Base-by-base conservation (phyloP, 805 yeast species). In the Kodamaea jinghongensis region DNA sequence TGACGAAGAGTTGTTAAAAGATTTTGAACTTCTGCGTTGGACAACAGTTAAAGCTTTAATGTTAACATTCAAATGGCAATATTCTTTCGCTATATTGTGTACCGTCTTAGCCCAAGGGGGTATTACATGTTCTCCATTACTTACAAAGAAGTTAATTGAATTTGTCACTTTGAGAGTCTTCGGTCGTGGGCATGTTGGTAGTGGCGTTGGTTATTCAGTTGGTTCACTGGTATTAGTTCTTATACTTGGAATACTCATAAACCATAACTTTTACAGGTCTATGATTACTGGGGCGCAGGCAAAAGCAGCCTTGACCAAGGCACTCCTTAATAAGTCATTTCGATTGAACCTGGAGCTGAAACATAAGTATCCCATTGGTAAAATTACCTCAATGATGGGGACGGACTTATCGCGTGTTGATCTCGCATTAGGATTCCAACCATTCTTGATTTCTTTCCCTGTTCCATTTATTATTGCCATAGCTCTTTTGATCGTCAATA, bases 201-300 rank as follows among this genome's bases (percentile, higher is more conserved):
- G 48, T 23, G 73, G 73, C 14, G 54, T 68, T 15, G 75, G 75
- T 7, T 68, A 66, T 44, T 63, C 72, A 4, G 46, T 69, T 37
- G 73, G 74, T 2, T 45, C 66, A 4, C 52, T 65, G 4, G n/a
- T 55, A 10, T 28, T 67, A 34, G 56, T 67, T 8, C 45, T 63
- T 17, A 17, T 47, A 22, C 17, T 34, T 8, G 57, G 60, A 17
- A 45, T 56, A 25, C 48, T 58, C 8, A 48, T 49, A 36, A 57
- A 56, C 42, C 61, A 56, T 40, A 42, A 47, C 16, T 55, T 55
- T 38, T 50, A 54, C 34, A 41, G 43, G 31, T 43, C 61, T 22
- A 56, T 52, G 58, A 17, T 54, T 36, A 55, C 57, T 1, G 62
- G 62, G 14, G 61, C 61, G 11, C 52, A 52, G 38, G 53, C 51